Conservation (phyloP, 2,329 filamentous ascomycete species). For the Biscogniauxia sp. region DNA sequence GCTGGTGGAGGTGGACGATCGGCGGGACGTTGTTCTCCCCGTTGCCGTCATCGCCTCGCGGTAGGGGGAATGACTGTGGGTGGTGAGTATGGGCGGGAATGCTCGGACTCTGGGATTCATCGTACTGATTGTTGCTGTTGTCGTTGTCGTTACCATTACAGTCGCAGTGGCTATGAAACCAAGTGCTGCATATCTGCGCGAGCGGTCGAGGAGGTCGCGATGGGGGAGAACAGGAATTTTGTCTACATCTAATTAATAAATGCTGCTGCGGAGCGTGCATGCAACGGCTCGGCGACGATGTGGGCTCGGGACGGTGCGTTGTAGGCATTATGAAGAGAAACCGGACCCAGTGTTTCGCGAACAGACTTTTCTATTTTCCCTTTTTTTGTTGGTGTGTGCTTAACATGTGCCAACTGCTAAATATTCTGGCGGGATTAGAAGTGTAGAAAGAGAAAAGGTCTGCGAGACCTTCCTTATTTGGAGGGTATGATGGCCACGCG, state of each 20-base stretch:
- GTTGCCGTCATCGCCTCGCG: too few relatives aligned
- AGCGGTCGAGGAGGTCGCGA: neutral
- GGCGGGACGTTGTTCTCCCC: too few relatives aligned
- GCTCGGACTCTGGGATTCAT: neutral
- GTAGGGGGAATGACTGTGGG: too few relatives aligned
- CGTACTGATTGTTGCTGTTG: too few relatives aligned
- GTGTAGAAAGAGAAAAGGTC: neutral
- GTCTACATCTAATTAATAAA: neutral
- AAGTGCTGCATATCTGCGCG: neutral
- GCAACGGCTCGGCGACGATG: neutral
- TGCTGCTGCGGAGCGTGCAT: neutral
- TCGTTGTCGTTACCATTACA: too few relatives aligned
- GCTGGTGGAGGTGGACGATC: slow-evolving; percentile 17
- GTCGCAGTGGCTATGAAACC: too few relatives aligned
- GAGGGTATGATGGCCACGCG: neutral
- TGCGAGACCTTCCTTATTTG: neutral
- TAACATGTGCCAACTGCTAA: too few relatives aligned
- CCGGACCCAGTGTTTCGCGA: neutral
- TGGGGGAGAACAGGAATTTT: neutral
- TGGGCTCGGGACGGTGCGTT: neutral
- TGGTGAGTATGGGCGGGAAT: neutral
- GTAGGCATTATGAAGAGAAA: neutral
- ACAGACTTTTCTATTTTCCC: neutral
- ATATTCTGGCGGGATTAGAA: too few relatives aligned
- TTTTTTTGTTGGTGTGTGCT: too few relatives aligned